These are phyloP conservation scores for Dichomitus squalens DNA, from an alignment of 1,284 basidiomycete genomes.

Conservation along the genomic window DNA sequence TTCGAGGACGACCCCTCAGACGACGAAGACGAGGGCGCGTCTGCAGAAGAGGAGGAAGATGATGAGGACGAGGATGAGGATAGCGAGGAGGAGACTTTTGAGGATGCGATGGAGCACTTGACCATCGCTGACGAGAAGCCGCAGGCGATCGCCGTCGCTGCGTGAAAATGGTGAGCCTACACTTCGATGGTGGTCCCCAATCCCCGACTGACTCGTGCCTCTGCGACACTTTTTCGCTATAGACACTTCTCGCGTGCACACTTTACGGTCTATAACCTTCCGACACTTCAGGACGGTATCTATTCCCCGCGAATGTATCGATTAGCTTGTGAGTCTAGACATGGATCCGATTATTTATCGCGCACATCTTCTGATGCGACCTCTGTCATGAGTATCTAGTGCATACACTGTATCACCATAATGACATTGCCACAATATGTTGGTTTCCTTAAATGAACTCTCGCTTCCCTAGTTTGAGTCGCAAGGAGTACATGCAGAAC, in stretches of 20 bases:
- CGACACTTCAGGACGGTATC: background rate
- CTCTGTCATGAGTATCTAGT: background rate
- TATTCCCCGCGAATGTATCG: slow-evolving; percentile 8
- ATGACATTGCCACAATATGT: background rate
- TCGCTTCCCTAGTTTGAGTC: background rate
- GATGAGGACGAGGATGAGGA: slow-evolving; percentile 38
- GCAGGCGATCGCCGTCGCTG: slow-evolving; percentile 26
- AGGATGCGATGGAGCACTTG: slow-evolving; percentile 68
- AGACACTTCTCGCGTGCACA: background rate
- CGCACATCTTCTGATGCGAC: background rate
- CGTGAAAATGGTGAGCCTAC: slow-evolving; percentile 24
- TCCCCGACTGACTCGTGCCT: background rate
- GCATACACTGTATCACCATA: background rate
- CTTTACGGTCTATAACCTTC: no score
- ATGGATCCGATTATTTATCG: background rate
- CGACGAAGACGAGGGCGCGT: slow-evolving; percentile 43
- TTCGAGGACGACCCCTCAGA: slow-evolving; percentile 68
- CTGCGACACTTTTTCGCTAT: background rate
- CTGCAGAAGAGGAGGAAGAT: slow-evolving; percentile 30
- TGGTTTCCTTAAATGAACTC: background rate
- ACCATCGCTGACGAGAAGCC: slow-evolving; percentile 43
- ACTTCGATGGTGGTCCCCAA: no score
- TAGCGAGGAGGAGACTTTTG: slow-evolving; percentile 52
- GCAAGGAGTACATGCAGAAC: no score
- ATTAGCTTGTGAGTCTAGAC: slow-evolving; percentile 20